A percentile compares a stretch with the other conserved stretches of the same genome.
Evolutionary conservation across 805 yeast genomes (phyloP).

Genomic region (Saccharomycopsis schoenii): DNA sequence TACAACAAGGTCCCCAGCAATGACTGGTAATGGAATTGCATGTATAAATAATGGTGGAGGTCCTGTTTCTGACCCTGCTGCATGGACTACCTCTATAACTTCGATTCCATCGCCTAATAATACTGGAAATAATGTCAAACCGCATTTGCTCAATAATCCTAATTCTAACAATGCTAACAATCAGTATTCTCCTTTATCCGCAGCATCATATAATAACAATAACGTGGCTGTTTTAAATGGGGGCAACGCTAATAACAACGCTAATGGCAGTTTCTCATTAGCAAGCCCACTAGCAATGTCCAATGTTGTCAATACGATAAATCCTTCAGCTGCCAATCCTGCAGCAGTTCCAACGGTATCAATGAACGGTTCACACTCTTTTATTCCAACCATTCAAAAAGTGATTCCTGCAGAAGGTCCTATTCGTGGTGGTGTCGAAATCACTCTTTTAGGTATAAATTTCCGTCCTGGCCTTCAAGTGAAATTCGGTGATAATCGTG

Average conservation of each 20-base stretch:
- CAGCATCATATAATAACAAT: neutral
- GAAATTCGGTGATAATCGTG: conserved; percentile 74
- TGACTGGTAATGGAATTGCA: neutral
- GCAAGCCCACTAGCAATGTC: neutral
- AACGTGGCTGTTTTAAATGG: neutral
- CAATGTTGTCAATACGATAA: neutral
- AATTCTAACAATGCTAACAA: conserved; percentile 4
- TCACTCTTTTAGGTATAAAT: conserved; percentile 79
- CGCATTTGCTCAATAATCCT: conserved; percentile 1
- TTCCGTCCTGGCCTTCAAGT: conserved; percentile 78
- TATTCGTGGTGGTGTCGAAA: conserved; percentile 91
- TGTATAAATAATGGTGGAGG: neutral
- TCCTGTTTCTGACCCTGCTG: conserved; percentile 11
- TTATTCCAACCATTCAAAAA: conserved; percentile 58
- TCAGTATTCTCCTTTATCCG: neutral
- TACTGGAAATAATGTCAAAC: neutral
- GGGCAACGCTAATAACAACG: neutral
- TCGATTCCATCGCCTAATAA: conserved; percentile 9
- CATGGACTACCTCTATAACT: conserved; percentile 10
- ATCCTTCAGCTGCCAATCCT: neutral
- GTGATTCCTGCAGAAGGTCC: conserved; percentile 96
- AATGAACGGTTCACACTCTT: neutral
- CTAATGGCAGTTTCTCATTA: neutral
- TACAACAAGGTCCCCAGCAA: conserved; percentile 7
- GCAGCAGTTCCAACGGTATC: neutral